These are phyloP conservation scores for Phytophthora ramorum DNA, from an alignment of 352 stramenopile genomes.

Conservation along the genomic window DNA sequence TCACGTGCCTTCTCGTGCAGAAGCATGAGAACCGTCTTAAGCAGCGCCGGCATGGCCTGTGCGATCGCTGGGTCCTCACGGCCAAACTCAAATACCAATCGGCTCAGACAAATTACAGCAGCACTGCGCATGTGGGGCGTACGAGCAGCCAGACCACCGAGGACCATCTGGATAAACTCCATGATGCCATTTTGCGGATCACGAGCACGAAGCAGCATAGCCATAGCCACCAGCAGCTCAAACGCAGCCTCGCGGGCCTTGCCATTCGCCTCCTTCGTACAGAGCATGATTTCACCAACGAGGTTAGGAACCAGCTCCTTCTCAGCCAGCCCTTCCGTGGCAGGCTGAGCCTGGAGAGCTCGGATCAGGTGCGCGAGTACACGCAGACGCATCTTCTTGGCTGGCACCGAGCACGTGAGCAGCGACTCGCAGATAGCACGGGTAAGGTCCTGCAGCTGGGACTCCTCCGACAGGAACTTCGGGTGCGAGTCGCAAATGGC, in stretches of 20 bases:
- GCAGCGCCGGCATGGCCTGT: conserved; percentile 85
- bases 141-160: conserved; percentile 92
- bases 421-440: conserved; percentile 94
- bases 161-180: conserved; percentile 93
- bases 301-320: conserved; percentile 91
- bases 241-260: conserved; percentile 92
- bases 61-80: conserved; percentile 70
- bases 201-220: conserved; percentile 71
- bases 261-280: conserved; percentile 97
- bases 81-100: conserved; percentile 96
- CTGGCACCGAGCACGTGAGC: conserved; percentile 94
- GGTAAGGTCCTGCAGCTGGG: conserved; percentile 93
- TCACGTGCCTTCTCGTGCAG: conserved; percentile 95
- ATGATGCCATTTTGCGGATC: conserved; percentile 75
- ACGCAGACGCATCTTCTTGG: conserved; percentile 96
- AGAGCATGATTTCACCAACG: conserved; percentile 96
- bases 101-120: conserved; percentile 94
- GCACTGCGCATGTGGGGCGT: conserved; percentile 97
- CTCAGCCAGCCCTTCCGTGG: conserved; percentile 55
- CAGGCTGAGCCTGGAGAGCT: conserved; percentile 71
- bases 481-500: conserved; percentile 88
- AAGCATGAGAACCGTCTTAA: conserved; percentile 94
- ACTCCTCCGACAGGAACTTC: conserved; percentile 74
- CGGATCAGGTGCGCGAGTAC: conserved; percentile 86
- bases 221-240: conserved; percentile 87